These are phyloP conservation scores for Naganishia cerealis DNA, from an alignment of 1,284 basidiomycete genomes.

Conservation along the genomic window DNA sequence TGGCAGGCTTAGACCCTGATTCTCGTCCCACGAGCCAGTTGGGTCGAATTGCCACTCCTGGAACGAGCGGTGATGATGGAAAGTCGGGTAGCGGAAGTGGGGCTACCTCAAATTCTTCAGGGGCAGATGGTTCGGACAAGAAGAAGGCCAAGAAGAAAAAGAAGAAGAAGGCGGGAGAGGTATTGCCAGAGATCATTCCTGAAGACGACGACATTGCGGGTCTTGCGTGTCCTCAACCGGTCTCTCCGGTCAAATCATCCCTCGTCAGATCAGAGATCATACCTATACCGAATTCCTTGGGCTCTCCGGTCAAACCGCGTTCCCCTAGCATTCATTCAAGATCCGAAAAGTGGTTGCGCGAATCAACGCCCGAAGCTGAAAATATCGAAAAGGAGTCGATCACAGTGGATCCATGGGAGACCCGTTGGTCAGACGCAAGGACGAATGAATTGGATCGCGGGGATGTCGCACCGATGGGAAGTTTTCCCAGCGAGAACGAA, in stretches of 20 bases:
- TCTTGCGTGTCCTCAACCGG: not conserved
- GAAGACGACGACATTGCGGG: not conserved
- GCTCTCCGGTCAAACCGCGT: not conserved
- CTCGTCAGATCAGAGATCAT: not conserved
- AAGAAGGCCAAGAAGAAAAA: conserved; percentile 26
- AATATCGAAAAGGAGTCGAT: conserved; percentile 17
- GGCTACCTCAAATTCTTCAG: not conserved
- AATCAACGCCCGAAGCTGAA: conserved; percentile 1
- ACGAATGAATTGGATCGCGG: not conserved
- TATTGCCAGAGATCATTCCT: not conserved
- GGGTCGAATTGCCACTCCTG: conserved; percentile 1
- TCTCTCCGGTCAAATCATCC: not conserved
- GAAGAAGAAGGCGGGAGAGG: conserved; percentile 3
- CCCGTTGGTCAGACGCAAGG: too few species aligned
- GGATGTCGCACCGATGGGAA: not conserved
- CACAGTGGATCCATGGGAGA: conserved; percentile 9
- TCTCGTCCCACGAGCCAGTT: conserved; percentile 1
- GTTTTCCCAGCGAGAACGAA: not conserved
- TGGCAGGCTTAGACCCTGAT: not conserved
- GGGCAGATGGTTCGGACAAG: conserved; percentile 1
- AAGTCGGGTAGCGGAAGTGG: conserved; percentile 12
- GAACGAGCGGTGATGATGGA: conserved; percentile 19
- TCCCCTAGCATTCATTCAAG: not conserved
- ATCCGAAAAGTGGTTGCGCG: not conserved
- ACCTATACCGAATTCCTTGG: not conserved